Base-by-base conservation (phyloP, 2,329 filamentous ascomycete genomes). In the Phyllosticta paracitricarpa region DNA sequence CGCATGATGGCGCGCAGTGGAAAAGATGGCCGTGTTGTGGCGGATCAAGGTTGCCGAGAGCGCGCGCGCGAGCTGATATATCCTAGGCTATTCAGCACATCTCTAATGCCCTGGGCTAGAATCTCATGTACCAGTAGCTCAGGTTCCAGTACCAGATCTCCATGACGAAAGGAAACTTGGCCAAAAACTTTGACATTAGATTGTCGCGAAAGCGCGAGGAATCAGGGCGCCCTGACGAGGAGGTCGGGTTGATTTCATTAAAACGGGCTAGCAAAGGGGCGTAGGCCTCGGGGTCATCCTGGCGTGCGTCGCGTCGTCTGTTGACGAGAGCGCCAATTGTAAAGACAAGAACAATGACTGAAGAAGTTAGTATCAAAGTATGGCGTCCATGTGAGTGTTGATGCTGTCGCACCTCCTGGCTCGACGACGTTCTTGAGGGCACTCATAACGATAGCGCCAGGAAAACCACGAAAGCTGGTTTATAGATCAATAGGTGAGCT, bases 61-160 rank as follows among this genome's bases (percentile, higher is more conserved):
- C 10, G 78, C 78, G 19, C 77, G 74, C 24, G 77, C 67, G 3
- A 75, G 72, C 66, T 79, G 78, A 57, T 80, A 80, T 54, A 76
- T 64, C 70, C 71, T 59, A 4, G 24, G n/a, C 9, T 19, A 4
- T 3, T 54, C 51, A 35, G 26, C 30, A 7, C n/a, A 28, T 17
- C 4, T 3, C 28, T 2, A 6, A 17, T 4, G 14, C 33, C 19
- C 7, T 1, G 5, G 33, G 7, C 28, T 52, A 1, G 2, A 17
- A n/a, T 4, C 25, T 9, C 52, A 48, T 61, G 26, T 65, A 73
- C 70, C 69, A 70, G 63, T 72, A 72, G 26, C 64, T 70, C 14
- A 73, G 64, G 28, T 68, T 57, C 70, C 70, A 73, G 61, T 72
- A 72, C 66, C 66, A 68, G 33, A 73, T 72, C 59, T 72, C 71